Evolutionary conservation across 2,329 filamentous ascomycete genomes (phyloP).

Genomic region (Xylariaceae sp.): DNA sequence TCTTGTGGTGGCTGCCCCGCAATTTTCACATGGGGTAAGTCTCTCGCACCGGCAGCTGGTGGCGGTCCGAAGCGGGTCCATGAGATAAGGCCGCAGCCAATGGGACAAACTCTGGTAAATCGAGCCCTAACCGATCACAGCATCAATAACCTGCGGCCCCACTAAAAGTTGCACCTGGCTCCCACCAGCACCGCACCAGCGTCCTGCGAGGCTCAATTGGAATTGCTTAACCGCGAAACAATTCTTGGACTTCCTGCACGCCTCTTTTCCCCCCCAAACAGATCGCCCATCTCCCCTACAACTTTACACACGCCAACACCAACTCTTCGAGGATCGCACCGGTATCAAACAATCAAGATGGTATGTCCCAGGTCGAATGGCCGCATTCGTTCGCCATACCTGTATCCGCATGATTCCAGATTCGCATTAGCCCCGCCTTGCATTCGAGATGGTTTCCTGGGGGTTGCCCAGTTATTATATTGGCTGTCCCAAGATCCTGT

Average conservation of each 20-base stretch:
- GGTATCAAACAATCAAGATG: slow-evolving; percentile 58
- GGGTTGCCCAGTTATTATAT: neutral
- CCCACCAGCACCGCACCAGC: slow-evolving; percentile 3
- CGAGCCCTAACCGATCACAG: slow-evolving; percentile 32
- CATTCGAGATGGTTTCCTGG: neutral
- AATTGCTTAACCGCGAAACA: slow-evolving; percentile 22
- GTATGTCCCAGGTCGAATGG: slow-evolving; percentile 41
- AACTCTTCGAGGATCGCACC: slow-evolving; percentile 65
- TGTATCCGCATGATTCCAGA: neutral
- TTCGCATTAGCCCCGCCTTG: slow-evolving; percentile 9
- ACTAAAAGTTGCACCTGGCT: slow-evolving; percentile 5
- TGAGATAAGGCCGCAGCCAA: slow-evolving; percentile 19
- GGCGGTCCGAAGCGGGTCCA: slow-evolving; percentile 5
- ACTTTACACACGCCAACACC: slow-evolving; percentile 26
- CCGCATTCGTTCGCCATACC: neutral
- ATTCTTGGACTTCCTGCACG: slow-evolving; percentile 22
- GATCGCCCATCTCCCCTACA: slow-evolving; percentile 20
- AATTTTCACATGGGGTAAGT: neutral
- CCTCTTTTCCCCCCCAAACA: slow-evolving; percentile 15
- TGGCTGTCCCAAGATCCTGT: slow-evolving; percentile 7
- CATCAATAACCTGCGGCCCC: slow-evolving; percentile 24
- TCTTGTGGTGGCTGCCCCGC: slow-evolving; percentile 13
- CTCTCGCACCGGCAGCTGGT: slow-evolving; percentile 8
- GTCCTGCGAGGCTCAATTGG: slow-evolving; percentile 25
- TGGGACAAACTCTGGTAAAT: slow-evolving; percentile 28